Evolutionary conservation across 2,329 filamentous ascomycete genomes (phyloP), one percentile per base, ranked within the genome.

Genomic region (Penicillium sp.): DNA sequence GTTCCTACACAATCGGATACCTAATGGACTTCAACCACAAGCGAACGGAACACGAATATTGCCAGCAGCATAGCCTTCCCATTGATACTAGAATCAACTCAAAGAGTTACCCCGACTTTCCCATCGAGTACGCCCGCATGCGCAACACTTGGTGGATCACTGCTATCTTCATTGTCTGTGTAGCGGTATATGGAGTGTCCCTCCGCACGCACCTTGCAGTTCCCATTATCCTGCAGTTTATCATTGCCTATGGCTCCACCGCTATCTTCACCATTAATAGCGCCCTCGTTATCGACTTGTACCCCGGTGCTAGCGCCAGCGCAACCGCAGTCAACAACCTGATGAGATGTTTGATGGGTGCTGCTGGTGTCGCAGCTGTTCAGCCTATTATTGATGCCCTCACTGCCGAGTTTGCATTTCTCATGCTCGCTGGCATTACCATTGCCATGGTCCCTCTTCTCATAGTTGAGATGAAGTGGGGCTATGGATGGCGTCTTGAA

Each of bases 11-110:
- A 1, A 75, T 73, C 16, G 78, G 77, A 25, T 73, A 71, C 14
- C 61, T 80, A 3, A 73, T 80, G 69, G 76, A 77, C 43, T 66
- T 63, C 36, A 73, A 75, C 56, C 77, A 73, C 65, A 65, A 69
- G 66, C 50, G 59, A 36, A 64, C 56, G 10, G 66, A 59, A 67
- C 73, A 61, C 55, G 67, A 61, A 44, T 76, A 76, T 64, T 69
- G 67, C 48, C 53, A 58, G 17, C 31, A 56, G 19, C 67, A 73
- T 43, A 64, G 62, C 4, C 61, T 75, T 1, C 69, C 73, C 0
- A 56, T 64, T 1, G 63, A 71, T 1, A 64, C 59, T 10, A 57
- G 62, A 26, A 61, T 68, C 38, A 68, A 66, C 19, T 65, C 68
- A 26, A 70, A 70, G 45, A 58, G 67, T 1, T 67, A 73, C 38